phyloP scores from a whole-genome alignment of 768 basidiomycete genomes.

The Saitozyma sp. region DNA sequence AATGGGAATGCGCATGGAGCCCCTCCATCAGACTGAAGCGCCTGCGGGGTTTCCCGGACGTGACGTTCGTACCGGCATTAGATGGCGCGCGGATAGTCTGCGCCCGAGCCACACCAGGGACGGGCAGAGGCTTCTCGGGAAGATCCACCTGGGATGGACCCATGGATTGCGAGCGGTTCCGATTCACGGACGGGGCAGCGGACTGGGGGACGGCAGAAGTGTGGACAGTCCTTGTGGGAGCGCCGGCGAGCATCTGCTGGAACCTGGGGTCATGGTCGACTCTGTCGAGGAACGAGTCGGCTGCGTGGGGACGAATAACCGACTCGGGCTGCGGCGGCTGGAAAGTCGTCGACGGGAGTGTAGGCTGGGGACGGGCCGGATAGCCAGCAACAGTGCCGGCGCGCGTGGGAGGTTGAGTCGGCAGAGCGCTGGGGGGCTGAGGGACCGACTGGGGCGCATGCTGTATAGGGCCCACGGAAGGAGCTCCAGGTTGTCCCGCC shows the following conservation, averaged over 20 bases:
- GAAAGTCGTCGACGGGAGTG: not conserved
- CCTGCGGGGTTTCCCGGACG: conserved; percentile 1
- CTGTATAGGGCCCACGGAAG: not conserved
- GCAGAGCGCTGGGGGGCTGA: conserved; percentile 1
- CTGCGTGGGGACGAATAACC: conserved; percentile 22
- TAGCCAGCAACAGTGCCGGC: not conserved
- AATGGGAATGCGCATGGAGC: conserved; percentile 22
- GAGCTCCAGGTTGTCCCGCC: not conserved
- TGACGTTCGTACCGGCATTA: not conserved
- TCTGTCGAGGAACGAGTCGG: conserved; percentile 59
- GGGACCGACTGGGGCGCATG: conserved; percentile 2
- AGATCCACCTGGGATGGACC: conserved; percentile 6
- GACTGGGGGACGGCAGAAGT: conserved; percentile 14
- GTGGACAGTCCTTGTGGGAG: conserved; percentile 39
- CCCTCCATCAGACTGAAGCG: conserved; percentile 30
- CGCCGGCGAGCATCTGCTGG: conserved; percentile 57
- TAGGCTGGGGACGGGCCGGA: not conserved
- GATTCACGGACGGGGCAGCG: too few species aligned
- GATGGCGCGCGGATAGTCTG: conserved; percentile 8
- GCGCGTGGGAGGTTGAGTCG: conserved; percentile 6
- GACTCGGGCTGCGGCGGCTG: conserved; percentile 19
- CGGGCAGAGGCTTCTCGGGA: conserved; percentile 46
- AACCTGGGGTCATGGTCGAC: conserved; percentile 83
- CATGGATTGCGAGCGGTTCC: not conserved
- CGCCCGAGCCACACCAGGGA: conserved; percentile 13